These are phyloP conservation scores for Borealophlyctis nickersoniae DNA, from an alignment of 192 early-diverging fungal species.

Conservation along the genomic window DNA sequence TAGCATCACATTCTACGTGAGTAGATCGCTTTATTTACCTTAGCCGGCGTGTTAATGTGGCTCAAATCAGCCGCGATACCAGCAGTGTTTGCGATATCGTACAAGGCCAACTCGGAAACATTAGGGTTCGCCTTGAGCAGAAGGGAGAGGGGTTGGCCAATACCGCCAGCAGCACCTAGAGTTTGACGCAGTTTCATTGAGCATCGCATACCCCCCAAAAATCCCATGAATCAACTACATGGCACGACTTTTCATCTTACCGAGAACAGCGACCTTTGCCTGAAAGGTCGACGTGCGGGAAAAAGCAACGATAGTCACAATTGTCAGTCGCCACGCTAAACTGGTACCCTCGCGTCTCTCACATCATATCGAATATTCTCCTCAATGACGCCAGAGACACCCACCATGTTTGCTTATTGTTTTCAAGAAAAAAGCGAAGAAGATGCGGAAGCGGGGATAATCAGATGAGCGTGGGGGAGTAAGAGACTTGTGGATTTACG, in stretches of 20 bases:
- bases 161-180: slow-evolving; percentile 72
- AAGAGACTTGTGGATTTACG: too few relatives aligned
- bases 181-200: slow-evolving; percentile 27
- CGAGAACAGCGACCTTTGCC: not conserved
- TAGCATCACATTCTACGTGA: not conserved
- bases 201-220: too few relatives aligned
- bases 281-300: too few relatives aligned
- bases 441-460: too few relatives aligned
- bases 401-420: too few relatives aligned
- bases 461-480: too few relatives aligned
- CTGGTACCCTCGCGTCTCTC: too few relatives aligned
- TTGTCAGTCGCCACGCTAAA: too few relatives aligned
- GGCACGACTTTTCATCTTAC: not conserved
- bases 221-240: not conserved
- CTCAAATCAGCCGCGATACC: slow-evolving; percentile 65
- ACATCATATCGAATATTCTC: too few relatives aligned
- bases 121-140: slow-evolving; percentile 55
- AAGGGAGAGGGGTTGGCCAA: slow-evolving; percentile 64
- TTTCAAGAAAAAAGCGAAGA: too few relatives aligned
- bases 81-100: slow-evolving; percentile 64
- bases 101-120: slow-evolving; percentile 56
- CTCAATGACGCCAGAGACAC: too few relatives aligned
- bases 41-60: slow-evolving; percentile 64
- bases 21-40: slow-evolving; percentile 12
- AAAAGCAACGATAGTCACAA: too few relatives aligned